Percentiles rank a stretch among this genome's conserved stretches.
Evolutionary conservation across 768 basidiomycete species (phyloP).

Genomic region (Vararia minispora): DNA sequence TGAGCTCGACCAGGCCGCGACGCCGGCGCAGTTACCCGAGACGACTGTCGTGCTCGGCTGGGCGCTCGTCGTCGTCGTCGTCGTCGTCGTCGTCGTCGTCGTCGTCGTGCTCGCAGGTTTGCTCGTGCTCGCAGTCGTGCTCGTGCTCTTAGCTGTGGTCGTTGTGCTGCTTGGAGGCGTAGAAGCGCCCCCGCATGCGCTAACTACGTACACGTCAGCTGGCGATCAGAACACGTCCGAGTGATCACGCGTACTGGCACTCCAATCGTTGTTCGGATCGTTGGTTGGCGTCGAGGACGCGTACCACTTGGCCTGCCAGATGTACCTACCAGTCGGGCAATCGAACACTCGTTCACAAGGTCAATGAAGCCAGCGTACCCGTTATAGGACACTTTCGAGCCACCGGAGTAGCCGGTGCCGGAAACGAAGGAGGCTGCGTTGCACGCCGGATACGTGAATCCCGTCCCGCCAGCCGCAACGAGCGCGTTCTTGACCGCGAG

Average conservation of each 20-base stretch:
- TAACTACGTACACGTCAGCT: conserved; percentile 26
- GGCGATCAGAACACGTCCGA: not conserved
- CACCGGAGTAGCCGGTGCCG: conserved; percentile 39
- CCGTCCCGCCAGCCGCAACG: conserved; percentile 50
- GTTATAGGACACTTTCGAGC: conserved; percentile 39
- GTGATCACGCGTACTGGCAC: conserved; percentile 35
- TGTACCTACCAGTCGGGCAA: conserved; percentile 30
- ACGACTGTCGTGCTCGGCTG: conserved; percentile 9
- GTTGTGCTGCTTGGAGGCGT: conserved; percentile 16
- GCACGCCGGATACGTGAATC: conserved; percentile 55
- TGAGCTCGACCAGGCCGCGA: conserved; percentile 39
- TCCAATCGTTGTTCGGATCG: conserved; percentile 49
- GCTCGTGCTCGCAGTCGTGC: conserved; percentile 15
- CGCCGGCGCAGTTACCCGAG: conserved; percentile 32
- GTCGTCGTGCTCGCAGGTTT: conserved; percentile 16
- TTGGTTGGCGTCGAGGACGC: conserved; percentile 34
- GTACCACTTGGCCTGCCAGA: conserved; percentile 62
- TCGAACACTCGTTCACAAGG: not conserved
- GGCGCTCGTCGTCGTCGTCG: conserved; percentile 9
- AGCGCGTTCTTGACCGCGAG: conserved; percentile 49
- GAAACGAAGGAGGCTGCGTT: conserved; percentile 41
- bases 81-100: conserved; percentile 11
- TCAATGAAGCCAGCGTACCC: conserved; percentile 29
- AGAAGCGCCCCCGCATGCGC: conserved; percentile 37
- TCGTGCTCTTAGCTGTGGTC: conserved; percentile 11